phyloP scores from a whole-genome alignment of 768 basidiomycete species.

The Krasilnikovozyma curviuscula region DNA sequence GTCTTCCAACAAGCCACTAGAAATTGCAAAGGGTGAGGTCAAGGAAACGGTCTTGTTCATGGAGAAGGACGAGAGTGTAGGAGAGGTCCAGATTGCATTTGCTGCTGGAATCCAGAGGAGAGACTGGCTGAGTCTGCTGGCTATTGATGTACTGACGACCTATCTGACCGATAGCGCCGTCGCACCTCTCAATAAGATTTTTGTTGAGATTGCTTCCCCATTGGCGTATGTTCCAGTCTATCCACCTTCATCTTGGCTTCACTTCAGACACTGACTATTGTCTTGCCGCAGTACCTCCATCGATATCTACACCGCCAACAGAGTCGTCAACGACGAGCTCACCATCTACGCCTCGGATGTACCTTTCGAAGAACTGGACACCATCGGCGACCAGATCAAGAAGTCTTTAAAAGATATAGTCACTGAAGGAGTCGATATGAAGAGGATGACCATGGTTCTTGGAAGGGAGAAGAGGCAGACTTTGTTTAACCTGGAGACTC shows the following conservation, averaged over 20 bases:
- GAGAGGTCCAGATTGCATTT: conserved; percentile 43
- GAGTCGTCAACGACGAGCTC: conserved; percentile 52
- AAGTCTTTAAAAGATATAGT: conserved; percentile 50
- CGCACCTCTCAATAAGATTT: conserved; percentile 47
- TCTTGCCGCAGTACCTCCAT: conserved; percentile 49
- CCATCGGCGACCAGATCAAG: conserved; percentile 48
- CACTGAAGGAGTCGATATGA: conserved; percentile 66
- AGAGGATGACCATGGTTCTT: conserved; percentile 68
- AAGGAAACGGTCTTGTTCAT: conserved; percentile 72
- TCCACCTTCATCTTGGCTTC: background rate
- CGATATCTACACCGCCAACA: conserved; percentile 56
- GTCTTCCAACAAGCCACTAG: conserved; percentile 41
- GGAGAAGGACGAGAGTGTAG: conserved; percentile 77
- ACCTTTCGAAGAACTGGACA: conserved; percentile 56
- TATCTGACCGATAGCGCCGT: conserved; percentile 56
- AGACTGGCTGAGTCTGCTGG: background rate
- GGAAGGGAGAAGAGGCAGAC: conserved; percentile 66
- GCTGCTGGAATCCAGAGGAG: conserved; percentile 3
- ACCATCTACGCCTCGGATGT: conserved; percentile 66
- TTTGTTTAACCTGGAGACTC: conserved; percentile 8
- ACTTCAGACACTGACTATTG: background rate
- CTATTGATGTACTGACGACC: conserved; percentile 38
- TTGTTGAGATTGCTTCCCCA: conserved; percentile 68
- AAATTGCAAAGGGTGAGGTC: conserved; percentile 33
- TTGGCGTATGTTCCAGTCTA: conserved; percentile 20